Conservation (phyloP, 2,329 filamentous ascomycete species). For the Fusarium sororula region DNA sequence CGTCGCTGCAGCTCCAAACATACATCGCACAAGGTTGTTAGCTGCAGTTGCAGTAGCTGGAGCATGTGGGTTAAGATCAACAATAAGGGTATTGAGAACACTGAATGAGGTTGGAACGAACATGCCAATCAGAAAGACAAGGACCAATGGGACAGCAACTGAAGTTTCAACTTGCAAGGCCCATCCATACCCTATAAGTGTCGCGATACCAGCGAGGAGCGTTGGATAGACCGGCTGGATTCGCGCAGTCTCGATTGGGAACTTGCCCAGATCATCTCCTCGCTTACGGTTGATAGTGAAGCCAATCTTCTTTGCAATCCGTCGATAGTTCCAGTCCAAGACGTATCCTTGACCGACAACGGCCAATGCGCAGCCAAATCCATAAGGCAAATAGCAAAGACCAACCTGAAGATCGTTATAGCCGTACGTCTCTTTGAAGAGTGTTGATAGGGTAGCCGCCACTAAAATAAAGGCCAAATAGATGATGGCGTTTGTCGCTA, state of each 20-base stretch:
- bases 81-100: constrained; percentile 69
- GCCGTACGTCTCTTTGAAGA: constrained; percentile 61
- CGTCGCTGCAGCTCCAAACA: constrained; percentile 67
- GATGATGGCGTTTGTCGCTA: constrained; percentile 62
- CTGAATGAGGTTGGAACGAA: constrained; percentile 70
- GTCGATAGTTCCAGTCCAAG: constrained; percentile 75
- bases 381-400: constrained; percentile 65
- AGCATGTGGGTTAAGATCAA: constrained; percentile 69
- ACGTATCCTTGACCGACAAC: constrained; percentile 65
- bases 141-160: constrained; percentile 63
- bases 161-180: constrained; percentile 59
- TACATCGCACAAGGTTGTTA: constrained; percentile 71
- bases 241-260: constrained; percentile 65
- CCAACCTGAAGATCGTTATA: constrained; percentile 62
- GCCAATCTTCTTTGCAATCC: constrained; percentile 69
- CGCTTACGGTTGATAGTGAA: constrained; percentile 69
- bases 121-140: constrained; percentile 66
- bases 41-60: constrained; percentile 71
- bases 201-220: constrained; percentile 62
- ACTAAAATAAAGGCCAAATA: constrained; percentile 66
- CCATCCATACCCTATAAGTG: constrained; percentile 67
- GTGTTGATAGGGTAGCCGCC: constrained; percentile 61
- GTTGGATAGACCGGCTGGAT: constrained; percentile 64
- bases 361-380: constrained; percentile 58
- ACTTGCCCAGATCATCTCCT: constrained; percentile 59